Conservation (phyloP, 306 rosid genomes). For the Trifolium fragiferum region DNA sequence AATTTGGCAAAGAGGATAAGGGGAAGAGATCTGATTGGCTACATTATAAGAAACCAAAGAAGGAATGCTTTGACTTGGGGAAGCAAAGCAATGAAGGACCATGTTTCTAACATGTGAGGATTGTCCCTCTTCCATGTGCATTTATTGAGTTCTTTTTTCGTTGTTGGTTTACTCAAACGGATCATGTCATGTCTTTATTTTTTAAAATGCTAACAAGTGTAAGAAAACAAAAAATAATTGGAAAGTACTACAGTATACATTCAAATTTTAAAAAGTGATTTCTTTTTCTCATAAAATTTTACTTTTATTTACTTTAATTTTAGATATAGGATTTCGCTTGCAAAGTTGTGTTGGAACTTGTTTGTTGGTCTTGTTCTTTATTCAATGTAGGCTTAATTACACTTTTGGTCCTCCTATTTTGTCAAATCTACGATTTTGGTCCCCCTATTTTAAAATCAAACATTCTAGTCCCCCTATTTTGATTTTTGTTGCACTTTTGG, state of each 20-base stretch:
- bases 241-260: too few species aligned
- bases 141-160: constrained; percentile 41
- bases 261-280: too few species aligned
- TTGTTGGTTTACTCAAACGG: constrained; percentile 10
- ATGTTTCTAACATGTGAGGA: constrained; percentile 66
- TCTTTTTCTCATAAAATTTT: too few species aligned
- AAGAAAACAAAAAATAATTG: too few species aligned
- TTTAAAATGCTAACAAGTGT: too few species aligned
- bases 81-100: constrained; percentile 48
- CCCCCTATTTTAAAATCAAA: too few species aligned
- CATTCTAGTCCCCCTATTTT: too few species aligned
- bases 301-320: not conserved
- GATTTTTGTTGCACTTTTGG: too few species aligned
- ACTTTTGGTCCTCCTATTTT: too few species aligned
- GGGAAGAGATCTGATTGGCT: constrained; percentile 36
- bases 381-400: too few species aligned
- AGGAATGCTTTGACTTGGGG: constrained; percentile 47
- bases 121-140: constrained; percentile 70
- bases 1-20: constrained; percentile 46
- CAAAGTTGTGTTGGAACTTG: constrained; percentile 6
- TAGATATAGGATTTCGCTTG: not conserved
- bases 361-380: not conserved
- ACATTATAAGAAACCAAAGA: constrained; percentile 37
- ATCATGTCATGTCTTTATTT: constrained; percentile 22
- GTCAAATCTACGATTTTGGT: too few species aligned